Percentiles rank a stretch among this genome's conserved stretches.
Evolutionary conservation across 148 eudicot genomes (phyloP).

Genomic region (Cornus kousa): DNA sequence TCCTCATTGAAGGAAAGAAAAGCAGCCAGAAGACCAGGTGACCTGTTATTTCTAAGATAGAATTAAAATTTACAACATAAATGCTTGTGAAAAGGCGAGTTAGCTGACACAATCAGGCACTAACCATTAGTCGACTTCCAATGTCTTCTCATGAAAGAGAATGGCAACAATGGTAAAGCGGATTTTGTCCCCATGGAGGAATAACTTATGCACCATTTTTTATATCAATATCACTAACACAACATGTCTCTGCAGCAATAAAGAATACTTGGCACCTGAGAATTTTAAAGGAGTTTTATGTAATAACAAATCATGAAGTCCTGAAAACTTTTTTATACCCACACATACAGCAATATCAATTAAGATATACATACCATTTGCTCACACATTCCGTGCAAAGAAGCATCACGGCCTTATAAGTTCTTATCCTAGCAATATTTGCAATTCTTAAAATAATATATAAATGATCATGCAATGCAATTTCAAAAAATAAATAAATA

Average conservation of each 20-base stretch:
- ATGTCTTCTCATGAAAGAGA: not conserved
- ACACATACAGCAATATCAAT: not conserved
- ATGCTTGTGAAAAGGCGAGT: no score
- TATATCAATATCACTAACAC: not conserved
- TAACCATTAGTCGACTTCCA: not conserved
- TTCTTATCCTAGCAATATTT: not conserved
- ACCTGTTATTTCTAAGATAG: not conserved
- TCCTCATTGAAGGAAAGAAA: not conserved
- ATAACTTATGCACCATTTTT: not conserved
- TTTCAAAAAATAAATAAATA: no score
- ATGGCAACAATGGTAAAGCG: not conserved
- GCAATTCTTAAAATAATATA: not conserved
- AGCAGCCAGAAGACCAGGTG: not conserved
- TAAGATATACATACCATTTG: not conserved
- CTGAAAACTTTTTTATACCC: not conserved
- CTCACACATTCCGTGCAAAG: not conserved
- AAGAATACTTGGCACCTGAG: not conserved
- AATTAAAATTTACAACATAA: not conserved
- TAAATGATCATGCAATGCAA: not conserved
- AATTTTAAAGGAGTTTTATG: not conserved
- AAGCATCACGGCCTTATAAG: not conserved
- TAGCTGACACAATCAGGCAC: no score
- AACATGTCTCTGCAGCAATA: not conserved
- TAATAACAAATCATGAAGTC: not conserved
- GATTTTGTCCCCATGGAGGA: not conserved